phyloP scores from a whole-genome alignment of 306 rosid species.

The Prunus mira region DNA sequence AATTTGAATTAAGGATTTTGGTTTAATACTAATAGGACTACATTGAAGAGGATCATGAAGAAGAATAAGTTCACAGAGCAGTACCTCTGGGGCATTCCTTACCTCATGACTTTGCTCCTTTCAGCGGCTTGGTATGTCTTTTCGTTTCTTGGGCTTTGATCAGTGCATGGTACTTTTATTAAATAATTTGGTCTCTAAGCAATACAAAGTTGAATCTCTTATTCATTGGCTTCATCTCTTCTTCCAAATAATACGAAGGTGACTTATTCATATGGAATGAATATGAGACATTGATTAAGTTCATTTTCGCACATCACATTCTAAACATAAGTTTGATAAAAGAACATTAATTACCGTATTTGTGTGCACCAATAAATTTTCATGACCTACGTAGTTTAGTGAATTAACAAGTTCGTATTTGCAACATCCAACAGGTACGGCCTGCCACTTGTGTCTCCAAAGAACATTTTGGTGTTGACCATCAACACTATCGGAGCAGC shows the following conservation, averaged over 20 bases:
- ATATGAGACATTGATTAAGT: no score
- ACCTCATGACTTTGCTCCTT: slow-evolving; percentile 61
- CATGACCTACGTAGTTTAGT: background rate
- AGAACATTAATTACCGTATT: no score
- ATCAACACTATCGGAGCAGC: slow-evolving; percentile 51
- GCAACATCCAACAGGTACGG: slow-evolving; percentile 45
- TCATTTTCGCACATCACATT: no score
- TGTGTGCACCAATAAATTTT: no score
- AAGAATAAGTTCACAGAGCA: slow-evolving; percentile 45
- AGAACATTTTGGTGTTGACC: slow-evolving; percentile 49
- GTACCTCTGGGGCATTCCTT: slow-evolving; percentile 57
- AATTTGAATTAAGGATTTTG: background rate
- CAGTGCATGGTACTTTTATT: no score
- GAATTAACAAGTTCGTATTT: background rate
- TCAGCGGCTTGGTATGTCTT: slow-evolving; percentile 60
- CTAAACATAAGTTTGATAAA: no score
- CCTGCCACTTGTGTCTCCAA: slow-evolving; percentile 56
- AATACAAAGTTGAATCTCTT: background rate
- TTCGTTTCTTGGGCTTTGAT: background rate
- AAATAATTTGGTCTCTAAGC: background rate
- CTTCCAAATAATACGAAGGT: no score
- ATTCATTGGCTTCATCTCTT: background rate
- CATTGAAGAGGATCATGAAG: slow-evolving; percentile 49
- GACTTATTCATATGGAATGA: no score
- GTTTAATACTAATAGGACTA: slow-evolving; percentile 30